These are phyloP conservation scores for Syzygium aromaticum DNA, from an alignment of 345 rosid genomes.

Conservation along the genomic window DNA sequence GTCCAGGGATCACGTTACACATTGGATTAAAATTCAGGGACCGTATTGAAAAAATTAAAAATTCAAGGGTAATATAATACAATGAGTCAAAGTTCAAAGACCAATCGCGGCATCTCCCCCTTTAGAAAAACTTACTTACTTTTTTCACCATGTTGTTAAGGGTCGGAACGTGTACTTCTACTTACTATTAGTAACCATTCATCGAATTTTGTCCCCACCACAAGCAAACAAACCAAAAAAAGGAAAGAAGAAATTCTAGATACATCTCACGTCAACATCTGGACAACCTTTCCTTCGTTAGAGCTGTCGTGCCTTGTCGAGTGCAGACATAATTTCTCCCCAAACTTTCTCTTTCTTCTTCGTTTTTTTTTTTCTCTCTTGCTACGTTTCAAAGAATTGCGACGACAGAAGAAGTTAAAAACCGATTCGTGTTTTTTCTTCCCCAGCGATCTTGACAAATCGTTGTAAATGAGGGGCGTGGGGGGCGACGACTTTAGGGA, in stretches of 20 bases:
- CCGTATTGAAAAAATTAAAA: too few species aligned
- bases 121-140: too few species aligned
- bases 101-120: accelerated
- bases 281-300: neutral
- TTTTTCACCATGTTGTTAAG: neutral
- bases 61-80: too few species aligned
- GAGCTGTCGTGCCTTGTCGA: neutral
- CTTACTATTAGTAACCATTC: neutral
- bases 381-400: neutral
- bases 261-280: neutral
- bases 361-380: neutral
- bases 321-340: neutral
- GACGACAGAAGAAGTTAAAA: neutral
- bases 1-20: too few species aligned
- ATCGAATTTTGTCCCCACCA: neutral
- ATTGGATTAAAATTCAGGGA: too few species aligned
- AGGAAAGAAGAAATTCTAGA: neutral
- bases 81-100: too few species aligned
- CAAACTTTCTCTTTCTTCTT: too few species aligned
- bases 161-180: neutral
- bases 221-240: neutral
- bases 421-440: neutral
- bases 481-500: neutral
- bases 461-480: neutral
- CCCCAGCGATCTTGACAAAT: neutral